Conservation (phyloP, 345 rosid genomes). For the Isatis tinctoria region DNA sequence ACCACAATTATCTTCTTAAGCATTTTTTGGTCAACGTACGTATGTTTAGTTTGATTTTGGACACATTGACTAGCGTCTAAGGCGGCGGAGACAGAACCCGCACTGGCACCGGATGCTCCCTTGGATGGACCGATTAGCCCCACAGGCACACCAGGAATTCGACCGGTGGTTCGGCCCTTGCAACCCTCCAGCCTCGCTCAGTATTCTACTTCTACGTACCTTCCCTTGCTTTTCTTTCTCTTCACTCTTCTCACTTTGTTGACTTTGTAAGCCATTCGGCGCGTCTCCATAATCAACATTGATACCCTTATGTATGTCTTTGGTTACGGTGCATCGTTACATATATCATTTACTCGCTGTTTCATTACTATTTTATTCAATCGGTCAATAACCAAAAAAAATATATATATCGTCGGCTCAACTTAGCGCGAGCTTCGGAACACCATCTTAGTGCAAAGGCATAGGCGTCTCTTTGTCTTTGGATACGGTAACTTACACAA, state of each 20-base stretch:
- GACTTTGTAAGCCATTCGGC: conserved; percentile 3
- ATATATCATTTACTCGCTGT: not conserved
- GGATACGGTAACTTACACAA: too few species aligned
- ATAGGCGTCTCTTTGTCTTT: too few species aligned
- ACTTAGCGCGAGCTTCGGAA: too few species aligned
- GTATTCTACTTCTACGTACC: conserved; percentile 8
- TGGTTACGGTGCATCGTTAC: not conserved
- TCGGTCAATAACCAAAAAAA: too few species aligned
- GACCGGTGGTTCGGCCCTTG: conserved; percentile 28
- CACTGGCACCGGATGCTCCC: not conserved
- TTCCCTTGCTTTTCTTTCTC: conserved; percentile 9
- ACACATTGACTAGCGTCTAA: conserved; percentile 24
- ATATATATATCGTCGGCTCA: too few species aligned
- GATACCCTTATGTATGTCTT: not conserved
- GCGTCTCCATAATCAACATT: not conserved
- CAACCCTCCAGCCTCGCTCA: conserved; percentile 30
- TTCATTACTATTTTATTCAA: too few species aligned
- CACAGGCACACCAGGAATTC: conserved; percentile 19
- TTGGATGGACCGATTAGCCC: conserved; percentile 1
- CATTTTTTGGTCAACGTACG: not conserved
- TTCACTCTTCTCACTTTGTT: not conserved
- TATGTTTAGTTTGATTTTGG: not conserved
- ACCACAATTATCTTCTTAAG: not conserved
- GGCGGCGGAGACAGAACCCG: conserved; percentile 10
- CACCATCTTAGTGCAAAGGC: too few species aligned